These are phyloP conservation scores for Apiospora hydei DNA, from an alignment of 2,329 filamentous ascomycete species.

Conservation along the genomic window DNA sequence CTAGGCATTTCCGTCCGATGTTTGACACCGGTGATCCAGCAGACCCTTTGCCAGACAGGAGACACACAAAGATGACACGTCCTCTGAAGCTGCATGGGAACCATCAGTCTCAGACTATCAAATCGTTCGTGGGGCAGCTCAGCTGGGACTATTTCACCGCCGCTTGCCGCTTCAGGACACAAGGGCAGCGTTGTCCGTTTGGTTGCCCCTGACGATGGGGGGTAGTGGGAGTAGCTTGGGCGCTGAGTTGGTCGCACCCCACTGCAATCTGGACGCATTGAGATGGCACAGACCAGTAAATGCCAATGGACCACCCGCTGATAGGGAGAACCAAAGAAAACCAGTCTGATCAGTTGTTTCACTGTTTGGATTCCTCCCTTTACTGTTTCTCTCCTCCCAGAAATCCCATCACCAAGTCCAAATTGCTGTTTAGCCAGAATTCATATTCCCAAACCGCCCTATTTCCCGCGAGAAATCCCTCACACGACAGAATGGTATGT, in stretches of 20 bases:
- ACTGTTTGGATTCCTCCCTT: conserved; percentile 24
- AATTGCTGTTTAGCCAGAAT: conserved; percentile 26
- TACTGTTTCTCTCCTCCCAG: conserved; percentile 32
- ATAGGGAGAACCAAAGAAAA: conserved; percentile 22
- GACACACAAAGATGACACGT: neutral
- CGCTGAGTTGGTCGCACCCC: conserved; percentile 16
- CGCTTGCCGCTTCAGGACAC: conserved; percentile 15
- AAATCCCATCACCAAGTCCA: conserved; percentile 38
- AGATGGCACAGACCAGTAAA: conserved; percentile 34
- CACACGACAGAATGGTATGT: conserved; percentile 47
- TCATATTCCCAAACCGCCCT: conserved; percentile 13
- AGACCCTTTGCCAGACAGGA: neutral
- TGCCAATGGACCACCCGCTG: conserved; percentile 20
- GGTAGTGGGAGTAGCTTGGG: conserved; percentile 5
- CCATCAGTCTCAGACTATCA: neutral
- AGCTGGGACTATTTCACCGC: conserved; percentile 11
- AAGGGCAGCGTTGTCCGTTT: neutral
- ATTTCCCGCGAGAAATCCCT: conserved; percentile 23
- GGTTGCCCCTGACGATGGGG: conserved; percentile 45
- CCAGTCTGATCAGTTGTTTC: conserved; percentile 25
- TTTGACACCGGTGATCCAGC: neutral
- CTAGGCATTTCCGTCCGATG: neutral
- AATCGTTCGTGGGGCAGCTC: conserved; percentile 1
- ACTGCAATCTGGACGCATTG: conserved; percentile 26
- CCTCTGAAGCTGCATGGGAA: conserved; percentile 9